Conservation (phyloP, 108 stramenopile species). For the Chaetoceros muelleri region DNA sequence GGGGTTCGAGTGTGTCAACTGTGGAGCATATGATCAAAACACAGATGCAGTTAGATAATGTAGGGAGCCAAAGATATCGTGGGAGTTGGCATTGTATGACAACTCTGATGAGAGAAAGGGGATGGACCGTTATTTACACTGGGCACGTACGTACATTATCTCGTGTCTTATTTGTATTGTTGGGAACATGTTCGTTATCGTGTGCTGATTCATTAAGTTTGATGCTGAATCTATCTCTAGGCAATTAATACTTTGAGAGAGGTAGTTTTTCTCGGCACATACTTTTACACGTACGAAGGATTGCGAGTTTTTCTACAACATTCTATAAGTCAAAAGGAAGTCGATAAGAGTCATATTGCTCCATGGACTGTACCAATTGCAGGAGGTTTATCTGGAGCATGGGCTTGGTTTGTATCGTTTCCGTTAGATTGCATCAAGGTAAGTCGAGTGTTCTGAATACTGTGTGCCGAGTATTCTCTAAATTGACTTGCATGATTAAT, state of each 20-base stretch:
- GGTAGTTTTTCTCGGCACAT: slow-evolving; percentile 64
- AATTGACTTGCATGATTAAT: no score
- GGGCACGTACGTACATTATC: no score
- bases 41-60: slow-evolving; percentile 47
- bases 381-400: slow-evolving; percentile 76
- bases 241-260: slow-evolving; percentile 78
- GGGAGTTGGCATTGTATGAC: slow-evolving; percentile 54
- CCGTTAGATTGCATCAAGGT: slow-evolving; percentile 87
- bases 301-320: slow-evolving; percentile 22
- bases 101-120: slow-evolving; percentile 44
- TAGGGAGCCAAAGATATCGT: slow-evolving; percentile 34
- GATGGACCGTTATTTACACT: slow-evolving; percentile 54
- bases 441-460: no score
- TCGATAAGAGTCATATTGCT: slow-evolving; percentile 1
- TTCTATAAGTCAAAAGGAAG: neutral
- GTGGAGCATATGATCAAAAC: slow-evolving; percentile 80
- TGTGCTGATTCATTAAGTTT: no score
- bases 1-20: slow-evolving; percentile 72
- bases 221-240: no score
- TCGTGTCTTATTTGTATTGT: no score
- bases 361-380: slow-evolving; percentile 61
- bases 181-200: no score
- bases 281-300: slow-evolving; percentile 87
- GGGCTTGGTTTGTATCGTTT: slow-evolving; percentile 80
- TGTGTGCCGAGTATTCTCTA: no score